Evolutionary conservation across 2,329 filamentous ascomycete species (phyloP).

Genomic region (Pleomassaria siparia): DNA sequence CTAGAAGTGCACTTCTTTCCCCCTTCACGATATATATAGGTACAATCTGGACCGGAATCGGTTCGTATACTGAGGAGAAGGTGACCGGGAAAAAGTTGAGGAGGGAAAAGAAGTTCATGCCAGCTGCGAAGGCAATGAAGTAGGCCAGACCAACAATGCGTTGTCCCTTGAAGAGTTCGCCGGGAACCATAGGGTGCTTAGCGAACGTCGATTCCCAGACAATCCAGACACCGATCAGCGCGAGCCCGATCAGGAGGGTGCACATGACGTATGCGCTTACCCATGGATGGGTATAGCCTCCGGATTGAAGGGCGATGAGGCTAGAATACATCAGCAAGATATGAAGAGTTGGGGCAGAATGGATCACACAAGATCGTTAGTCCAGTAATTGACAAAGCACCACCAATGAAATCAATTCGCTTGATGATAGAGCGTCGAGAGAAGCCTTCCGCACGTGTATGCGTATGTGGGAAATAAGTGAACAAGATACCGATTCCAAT

Average conservation of each 20-base stretch:
- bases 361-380: conserved; percentile 34
- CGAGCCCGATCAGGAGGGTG: conserved; percentile 39
- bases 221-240: conserved; percentile 36
- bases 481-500: conserved; percentile 31
- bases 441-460: conserved; percentile 36
- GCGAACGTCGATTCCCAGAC: conserved; percentile 44
- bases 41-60: conserved; percentile 34
- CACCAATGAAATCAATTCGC: conserved; percentile 35
- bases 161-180: conserved; percentile 36
- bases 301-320: conserved; percentile 44
- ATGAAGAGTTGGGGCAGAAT: background rate
- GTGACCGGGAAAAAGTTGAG: conserved; percentile 38
- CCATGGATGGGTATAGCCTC: conserved; percentile 45
- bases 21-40: too few species aligned
- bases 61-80: conserved; percentile 31
- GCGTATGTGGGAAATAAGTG: conserved; percentile 36
- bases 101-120: conserved; percentile 37
- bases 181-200: conserved; percentile 43
- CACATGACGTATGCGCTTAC: conserved; percentile 40
- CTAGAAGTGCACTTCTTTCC: too few species aligned
- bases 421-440: conserved; percentile 32
- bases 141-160: conserved; percentile 35
- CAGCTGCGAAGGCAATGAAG: conserved; percentile 38
- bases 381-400: conserved; percentile 34
- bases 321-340: conserved; percentile 14